Evolutionary conservation across 2,329 filamentous ascomycete species (phyloP).

Genomic region (Alternaria dauci): DNA sequence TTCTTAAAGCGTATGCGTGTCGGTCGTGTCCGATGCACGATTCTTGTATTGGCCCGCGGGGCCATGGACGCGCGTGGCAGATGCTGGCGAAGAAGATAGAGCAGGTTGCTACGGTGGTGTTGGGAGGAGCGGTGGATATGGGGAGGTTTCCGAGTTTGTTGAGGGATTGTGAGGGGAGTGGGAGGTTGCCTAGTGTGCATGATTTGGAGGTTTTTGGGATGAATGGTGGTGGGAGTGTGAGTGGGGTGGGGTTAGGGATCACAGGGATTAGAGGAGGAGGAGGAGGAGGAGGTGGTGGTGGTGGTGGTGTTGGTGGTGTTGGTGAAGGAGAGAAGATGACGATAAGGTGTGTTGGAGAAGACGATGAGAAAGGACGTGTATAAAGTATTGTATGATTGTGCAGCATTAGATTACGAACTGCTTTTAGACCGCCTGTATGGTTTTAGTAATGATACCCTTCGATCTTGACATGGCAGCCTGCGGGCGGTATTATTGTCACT

Average conservation of each 20-base stretch:
- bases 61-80: slow-evolving; percentile 33
- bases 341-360: background rate
- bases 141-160: slow-evolving; percentile 25
- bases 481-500: too few species aligned
- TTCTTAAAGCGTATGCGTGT: slow-evolving; percentile 27
- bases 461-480: background rate
- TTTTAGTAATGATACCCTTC: slow-evolving; percentile 6
- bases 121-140: slow-evolving; percentile 24
- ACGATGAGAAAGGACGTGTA: background rate
- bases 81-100: slow-evolving; percentile 27
- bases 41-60: slow-evolving; percentile 7
- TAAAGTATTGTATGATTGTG: background rate
- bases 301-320: too few species aligned
- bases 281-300: background rate
- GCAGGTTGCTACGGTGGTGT: slow-evolving; percentile 22
- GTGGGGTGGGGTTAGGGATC: background rate
- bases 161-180: slow-evolving; percentile 15
- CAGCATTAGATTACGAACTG: background rate
- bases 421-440: background rate
- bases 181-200: slow-evolving; percentile 22
- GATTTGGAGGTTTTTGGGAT: slow-evolving; percentile 24
- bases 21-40: slow-evolving; percentile 19
- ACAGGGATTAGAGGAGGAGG: background rate
- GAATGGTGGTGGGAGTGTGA: slow-evolving; percentile 1
- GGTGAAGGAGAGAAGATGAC: background rate